Evolutionary conservation across 2,329 filamentous ascomycete species (phyloP).

Genomic region (Daldinia sp.): DNA sequence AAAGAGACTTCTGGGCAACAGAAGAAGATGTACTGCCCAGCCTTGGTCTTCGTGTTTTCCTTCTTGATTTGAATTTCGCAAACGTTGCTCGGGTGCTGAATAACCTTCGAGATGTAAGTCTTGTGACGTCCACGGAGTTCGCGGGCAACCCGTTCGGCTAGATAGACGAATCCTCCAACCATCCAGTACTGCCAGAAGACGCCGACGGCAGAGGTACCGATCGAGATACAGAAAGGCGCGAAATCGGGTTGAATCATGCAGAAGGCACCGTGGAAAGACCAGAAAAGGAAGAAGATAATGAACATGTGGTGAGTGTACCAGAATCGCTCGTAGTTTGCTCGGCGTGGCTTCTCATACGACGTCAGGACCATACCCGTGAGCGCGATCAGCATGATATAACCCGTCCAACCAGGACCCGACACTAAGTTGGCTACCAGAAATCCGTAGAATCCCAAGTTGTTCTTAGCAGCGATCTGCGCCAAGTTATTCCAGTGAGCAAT

Average conservation of each 20-base stretch:
- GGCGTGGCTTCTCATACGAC: slow-evolving; percentile 77
- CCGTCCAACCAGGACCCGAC: slow-evolving; percentile 84
- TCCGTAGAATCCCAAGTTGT: slow-evolving; percentile 79
- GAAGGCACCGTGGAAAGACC: slow-evolving; percentile 88
- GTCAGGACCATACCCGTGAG: slow-evolving; percentile 82
- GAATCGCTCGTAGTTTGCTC: slow-evolving; percentile 87
- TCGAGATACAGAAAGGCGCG: slow-evolving; percentile 77
- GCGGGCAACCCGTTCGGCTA: slow-evolving; percentile 79
- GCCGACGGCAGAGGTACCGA: slow-evolving; percentile 71
- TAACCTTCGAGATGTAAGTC: slow-evolving; percentile 87
- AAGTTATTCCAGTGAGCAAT: slow-evolving; percentile 90
- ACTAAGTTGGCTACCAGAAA: slow-evolving; percentile 80
- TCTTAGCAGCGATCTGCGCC: slow-evolving; percentile 76
- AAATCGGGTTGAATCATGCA: slow-evolving; percentile 90
- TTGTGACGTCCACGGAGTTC: slow-evolving; percentile 83
- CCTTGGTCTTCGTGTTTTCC: slow-evolving; percentile 80
- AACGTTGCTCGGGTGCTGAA: slow-evolving; percentile 88
- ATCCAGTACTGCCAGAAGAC: slow-evolving; percentile 94
- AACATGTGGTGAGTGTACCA: slow-evolving; percentile 93
- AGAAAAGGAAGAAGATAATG: slow-evolving; percentile 88
- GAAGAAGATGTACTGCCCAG: slow-evolving; percentile 88
- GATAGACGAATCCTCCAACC: slow-evolving; percentile 81
- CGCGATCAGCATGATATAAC: slow-evolving; percentile 82
- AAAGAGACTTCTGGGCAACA: slow-evolving; percentile 86
- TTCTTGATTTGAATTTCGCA: slow-evolving; percentile 94